Percentiles rank a stretch among this genome's conserved stretches.
Evolutionary conservation across 306 rosid genomes (phyloP).

Genomic region (Bauhinia variegata): DNA sequence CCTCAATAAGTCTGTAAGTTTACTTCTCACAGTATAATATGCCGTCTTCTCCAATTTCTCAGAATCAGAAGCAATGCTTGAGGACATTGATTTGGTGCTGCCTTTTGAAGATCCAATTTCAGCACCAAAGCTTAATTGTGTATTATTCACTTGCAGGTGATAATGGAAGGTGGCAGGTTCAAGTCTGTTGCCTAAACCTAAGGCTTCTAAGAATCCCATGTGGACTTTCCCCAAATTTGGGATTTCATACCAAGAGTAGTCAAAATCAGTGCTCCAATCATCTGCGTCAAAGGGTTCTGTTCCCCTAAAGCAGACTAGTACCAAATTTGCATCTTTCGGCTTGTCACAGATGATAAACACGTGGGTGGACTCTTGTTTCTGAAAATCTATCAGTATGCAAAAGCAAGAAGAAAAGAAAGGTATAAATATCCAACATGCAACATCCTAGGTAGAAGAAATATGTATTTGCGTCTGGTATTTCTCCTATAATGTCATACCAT

Average conservation of each 20-base stretch:
- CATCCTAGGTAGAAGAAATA: not conserved
- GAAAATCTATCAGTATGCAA: conserved; percentile 48
- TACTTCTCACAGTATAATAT: conserved; percentile 51
- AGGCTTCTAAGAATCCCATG: conserved; percentile 83
- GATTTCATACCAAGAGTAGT: conserved; percentile 78
- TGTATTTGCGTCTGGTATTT: not conserved
- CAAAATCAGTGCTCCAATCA: conserved; percentile 83
- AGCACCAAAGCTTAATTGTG: conserved; percentile 17
- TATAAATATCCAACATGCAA: not conserved
- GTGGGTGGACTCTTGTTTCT: conserved; percentile 54
- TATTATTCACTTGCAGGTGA: conserved; percentile 39
- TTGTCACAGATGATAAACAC: conserved; percentile 73
- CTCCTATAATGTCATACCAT: conserved; percentile 51
- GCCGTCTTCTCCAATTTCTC: conserved; percentile 54
- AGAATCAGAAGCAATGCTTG: conserved; percentile 28
- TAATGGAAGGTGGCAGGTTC: conserved; percentile 46
- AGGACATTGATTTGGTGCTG: conserved; percentile 27
- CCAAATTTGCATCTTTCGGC: conserved; percentile 64
- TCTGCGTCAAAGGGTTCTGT: conserved; percentile 75
- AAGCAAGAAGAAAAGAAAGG: not conserved
- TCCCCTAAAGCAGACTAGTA: conserved; percentile 76
- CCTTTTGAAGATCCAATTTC: conserved; percentile 19
- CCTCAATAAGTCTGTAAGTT: conserved; percentile 56
- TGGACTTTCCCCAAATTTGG: conserved; percentile 71
- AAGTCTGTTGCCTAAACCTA: conserved; percentile 68